Conservation (phyloP, 768 basidiomycete species). For the Pholiota microspora region DNA sequence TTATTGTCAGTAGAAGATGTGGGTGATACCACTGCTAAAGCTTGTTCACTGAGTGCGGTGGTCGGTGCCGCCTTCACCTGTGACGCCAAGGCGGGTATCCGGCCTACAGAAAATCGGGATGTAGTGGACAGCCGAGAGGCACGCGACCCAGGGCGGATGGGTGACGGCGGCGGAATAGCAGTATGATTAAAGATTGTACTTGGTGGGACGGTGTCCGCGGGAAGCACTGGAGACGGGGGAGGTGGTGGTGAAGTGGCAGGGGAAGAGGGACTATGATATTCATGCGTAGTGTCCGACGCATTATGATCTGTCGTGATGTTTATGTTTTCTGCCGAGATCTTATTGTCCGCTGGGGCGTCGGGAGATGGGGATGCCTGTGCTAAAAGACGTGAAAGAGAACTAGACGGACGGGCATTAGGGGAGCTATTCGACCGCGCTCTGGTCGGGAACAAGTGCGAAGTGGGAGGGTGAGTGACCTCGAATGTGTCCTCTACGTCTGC, state of each 20-base stretch:
- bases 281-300: constrained; percentile 5
- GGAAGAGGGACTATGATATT: constrained; percentile 28
- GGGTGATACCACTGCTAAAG: constrained; percentile 43
- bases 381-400: constrained; percentile 70
- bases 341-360: constrained; percentile 27
- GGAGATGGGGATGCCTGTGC: constrained; percentile 63
- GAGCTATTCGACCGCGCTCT: constrained; percentile 67
- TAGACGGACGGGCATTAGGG: constrained; percentile 67
- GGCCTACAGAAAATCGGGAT: constrained; percentile 64
- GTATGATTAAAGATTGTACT: constrained; percentile 18
- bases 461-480: constrained; percentile 60
- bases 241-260: constrained; percentile 32
- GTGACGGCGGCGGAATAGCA: constrained; percentile 37
- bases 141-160: constrained; percentile 70
- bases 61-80: constrained; percentile 62
- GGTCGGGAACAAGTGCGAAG: constrained; percentile 62
- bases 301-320: background rate
- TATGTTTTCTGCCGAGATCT: background rate
- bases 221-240: constrained; percentile 34
- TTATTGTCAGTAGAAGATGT: constrained; percentile 32
- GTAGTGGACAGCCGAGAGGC: constrained; percentile 68
- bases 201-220: constrained; percentile 33
- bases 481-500: constrained; percentile 76
- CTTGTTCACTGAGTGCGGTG: constrained; percentile 61
- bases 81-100: constrained; percentile 57